Evolutionary conservation across 2,329 filamentous ascomycete genomes (phyloP).

Genomic region (Aspergillus jensenii): DNA sequence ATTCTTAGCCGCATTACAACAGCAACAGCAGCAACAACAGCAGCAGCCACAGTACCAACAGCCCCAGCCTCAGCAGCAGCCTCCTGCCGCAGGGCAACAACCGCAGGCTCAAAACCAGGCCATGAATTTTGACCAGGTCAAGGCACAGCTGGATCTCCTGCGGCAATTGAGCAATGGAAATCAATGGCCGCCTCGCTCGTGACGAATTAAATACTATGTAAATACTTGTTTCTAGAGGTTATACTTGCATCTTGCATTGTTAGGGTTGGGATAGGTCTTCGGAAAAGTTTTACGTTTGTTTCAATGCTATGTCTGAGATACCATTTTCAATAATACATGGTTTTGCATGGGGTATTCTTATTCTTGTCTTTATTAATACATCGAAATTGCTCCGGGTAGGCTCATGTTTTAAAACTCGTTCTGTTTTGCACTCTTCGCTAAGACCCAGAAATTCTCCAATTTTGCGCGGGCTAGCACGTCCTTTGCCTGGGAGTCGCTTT

Average conservation of each 20-base stretch:
- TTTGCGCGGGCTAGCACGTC: constrained; percentile 76
- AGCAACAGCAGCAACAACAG: constrained; percentile 42
- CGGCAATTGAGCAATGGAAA: constrained; percentile 37
- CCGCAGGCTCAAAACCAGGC: constrained; percentile 25
- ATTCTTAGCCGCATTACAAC: constrained; percentile 52
- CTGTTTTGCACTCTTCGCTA: constrained; percentile 68
- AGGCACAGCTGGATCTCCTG: constrained; percentile 43
- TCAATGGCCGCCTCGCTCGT: constrained; percentile 31
- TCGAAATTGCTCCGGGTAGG: neutral
- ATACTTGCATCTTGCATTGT: neutral
- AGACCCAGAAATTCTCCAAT: constrained; percentile 93
- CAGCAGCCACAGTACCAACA: constrained; percentile 24
- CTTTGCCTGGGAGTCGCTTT: constrained; percentile 85
- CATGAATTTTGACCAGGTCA: constrained; percentile 42
- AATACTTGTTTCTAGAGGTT: constrained; percentile 13
- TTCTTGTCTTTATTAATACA: constrained; percentile 1
- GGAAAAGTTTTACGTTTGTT: constrained; percentile 12
- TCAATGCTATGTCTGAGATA: neutral
- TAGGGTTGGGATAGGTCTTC: constrained; percentile 7
- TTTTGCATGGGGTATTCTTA: neutral
- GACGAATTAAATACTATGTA: constrained; percentile 12
- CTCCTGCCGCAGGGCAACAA: constrained; percentile 27
- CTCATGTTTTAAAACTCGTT: constrained; percentile 23
- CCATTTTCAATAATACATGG: constrained; percentile 2
- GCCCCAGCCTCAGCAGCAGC: constrained; percentile 32